Conservation (phyloP, 129 eudicot genomes). For the Deinandra increscens region DNA sequence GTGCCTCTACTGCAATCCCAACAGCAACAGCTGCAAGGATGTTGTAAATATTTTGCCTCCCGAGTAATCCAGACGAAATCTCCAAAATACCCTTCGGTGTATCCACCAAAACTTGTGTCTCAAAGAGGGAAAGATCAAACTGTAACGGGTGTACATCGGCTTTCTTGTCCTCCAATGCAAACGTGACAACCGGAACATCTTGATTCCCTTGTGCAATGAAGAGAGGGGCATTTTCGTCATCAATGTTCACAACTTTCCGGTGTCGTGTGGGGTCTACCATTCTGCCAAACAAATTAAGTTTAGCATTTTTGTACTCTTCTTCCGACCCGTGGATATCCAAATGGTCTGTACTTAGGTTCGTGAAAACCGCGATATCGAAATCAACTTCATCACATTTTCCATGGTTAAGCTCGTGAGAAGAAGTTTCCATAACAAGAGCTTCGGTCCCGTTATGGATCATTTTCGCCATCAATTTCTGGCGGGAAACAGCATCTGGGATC, state of each 20-base stretch:
- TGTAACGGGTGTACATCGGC: constrained; percentile 92
- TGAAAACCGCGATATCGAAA: constrained; percentile 88
- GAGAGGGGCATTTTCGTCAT: constrained; percentile 74
- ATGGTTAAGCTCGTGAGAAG: constrained; percentile 60
- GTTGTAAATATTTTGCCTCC: constrained; percentile 82
- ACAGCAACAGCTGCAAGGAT: constrained; percentile 94
- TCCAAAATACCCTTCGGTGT: constrained; percentile 95
- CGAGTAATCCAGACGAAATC: constrained; percentile 91
- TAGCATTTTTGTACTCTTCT: constrained; percentile 67
- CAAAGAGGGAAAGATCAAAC: constrained; percentile 85
- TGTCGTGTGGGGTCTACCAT: constrained; percentile 95
- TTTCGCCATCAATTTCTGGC: constrained; percentile 88
- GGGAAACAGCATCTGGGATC: constrained; percentile 67
- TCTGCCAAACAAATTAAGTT: constrained; percentile 61
- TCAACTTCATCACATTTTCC: constrained; percentile 90
- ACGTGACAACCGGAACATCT: constrained; percentile 88
- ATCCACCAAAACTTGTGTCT: constrained; percentile 93
- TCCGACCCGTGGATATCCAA: constrained; percentile 56
- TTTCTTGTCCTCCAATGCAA: constrained; percentile 75
- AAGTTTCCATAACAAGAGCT: constrained; percentile 90
- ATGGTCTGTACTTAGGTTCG: constrained; percentile 61
- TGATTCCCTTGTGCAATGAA: constrained; percentile 80
- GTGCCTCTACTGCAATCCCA: constrained; percentile 96
- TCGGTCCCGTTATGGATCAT: constrained; percentile 96
- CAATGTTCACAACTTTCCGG: constrained; percentile 86